Evolutionary conservation across 805 yeast genomes (phyloP), one percentile per base, ranked within the genome.

Genomic region (Starmerella geochares): DNA sequence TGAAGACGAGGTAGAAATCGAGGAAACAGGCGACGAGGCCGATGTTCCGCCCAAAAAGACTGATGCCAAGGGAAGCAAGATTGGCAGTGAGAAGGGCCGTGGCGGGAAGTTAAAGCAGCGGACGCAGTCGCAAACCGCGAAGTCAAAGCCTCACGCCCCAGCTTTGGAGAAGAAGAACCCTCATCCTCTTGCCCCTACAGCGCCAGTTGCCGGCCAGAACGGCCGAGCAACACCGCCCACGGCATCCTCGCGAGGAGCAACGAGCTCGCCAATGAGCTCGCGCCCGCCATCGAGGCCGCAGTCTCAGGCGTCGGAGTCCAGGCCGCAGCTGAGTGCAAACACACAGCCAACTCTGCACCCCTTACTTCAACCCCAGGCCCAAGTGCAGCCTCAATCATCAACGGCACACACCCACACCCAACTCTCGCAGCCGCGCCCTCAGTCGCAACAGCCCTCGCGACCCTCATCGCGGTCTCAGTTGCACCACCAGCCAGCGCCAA

Each of bases 51-150:
- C 24, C 3, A 8, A 21, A 20, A 24, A 28, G 21, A 7, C 48
- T 9, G 48, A 37, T 21, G 27, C 21, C 11, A 44, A 28, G 19
- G 35, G 29, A 16, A 29, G 27, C 16, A 50, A 47, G 3, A 27
- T 52, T 6, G 54, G 54, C 19, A 52, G 54, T 37, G 54, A 52
- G 20, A 40, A 33, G 21, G 54, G 54, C 19, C 48, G 54, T 17
- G 54, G 54, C 8, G 54, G 54, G 4, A 52, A 52, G 41, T 46
- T 52, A 25, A 52, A 52, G 37, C 54, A 52, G 42, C 51, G 54
- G 9, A 31, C 48, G 11, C 46, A 48, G 35, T 37, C 51, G 19
- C 17, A 19, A 6, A 49, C 47, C 23, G 33, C 41, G 10, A 31
- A 32, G 28, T 17, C 37, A 33, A 36, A 16, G 38, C 49, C 45